Base-by-base conservation (phyloP, 2,329 filamentous ascomycete genomes). In the Fusarium tupiense region DNA sequence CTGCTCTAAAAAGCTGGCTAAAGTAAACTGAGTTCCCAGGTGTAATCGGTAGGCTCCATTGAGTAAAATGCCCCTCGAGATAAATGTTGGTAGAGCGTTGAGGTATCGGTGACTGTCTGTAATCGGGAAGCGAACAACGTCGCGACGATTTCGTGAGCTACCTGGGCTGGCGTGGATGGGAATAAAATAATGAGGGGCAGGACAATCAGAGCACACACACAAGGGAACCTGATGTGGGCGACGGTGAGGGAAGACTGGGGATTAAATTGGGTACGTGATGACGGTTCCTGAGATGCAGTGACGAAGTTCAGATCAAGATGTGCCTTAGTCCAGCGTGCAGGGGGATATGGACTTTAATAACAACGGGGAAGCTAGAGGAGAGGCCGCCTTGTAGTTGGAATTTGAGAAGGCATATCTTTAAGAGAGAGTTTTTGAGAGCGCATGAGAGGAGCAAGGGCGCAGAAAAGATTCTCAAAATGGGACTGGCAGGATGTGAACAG, bases 391-490 rank as follows among this genome's bases (percentile, higher is more conserved):
- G 69, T 47, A 73, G 68, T 73, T 67, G 69, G 63, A 56, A 68
- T 69, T 53, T 54, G 63, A 65, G 59, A 72, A 72, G 60, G 56
- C 77, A 77, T 77, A 73, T 67, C 72, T 67, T 70, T 62, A 54
- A 67, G 62, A 66, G 74, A 78, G 77, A 69, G 67, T 73, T 78
- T 78, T 77, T 77, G 24, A 71, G 67, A 72, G 65, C 61, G 67
- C 68, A 66, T 65, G 64, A 71, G 77, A 72, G 67, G 64, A 73
- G 72, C 64, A 68, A 78, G 76, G 77, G 69, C 74, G 67, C 73
- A 67, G 66, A 78, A 79, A 77, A 77, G 76, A 79, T 76, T 76
- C 74, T 73, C 67, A 70, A 77, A 78, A 77, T 72, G 76, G 75
- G 74, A 78, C 75, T 73, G 76, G 76, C 67, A 78, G 74, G 63